Conservation (phyloP, 495 filamentous ascomycete genomes). For the Clavariopsis aquatica region DNA sequence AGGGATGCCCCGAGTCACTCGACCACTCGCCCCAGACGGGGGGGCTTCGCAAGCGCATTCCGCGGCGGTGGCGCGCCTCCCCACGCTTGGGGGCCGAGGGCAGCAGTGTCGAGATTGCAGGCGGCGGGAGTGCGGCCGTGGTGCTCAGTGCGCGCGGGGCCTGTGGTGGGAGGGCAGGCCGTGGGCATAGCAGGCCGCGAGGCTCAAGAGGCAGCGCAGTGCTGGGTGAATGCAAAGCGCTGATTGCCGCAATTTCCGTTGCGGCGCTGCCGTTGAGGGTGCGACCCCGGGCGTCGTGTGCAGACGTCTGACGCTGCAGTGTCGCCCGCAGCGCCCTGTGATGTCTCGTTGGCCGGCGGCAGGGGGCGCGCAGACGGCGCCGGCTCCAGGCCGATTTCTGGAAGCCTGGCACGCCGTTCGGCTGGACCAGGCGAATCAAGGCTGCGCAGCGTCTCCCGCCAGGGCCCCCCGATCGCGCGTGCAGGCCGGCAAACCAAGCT, state of each 20-base stretch:
- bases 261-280: constrained; percentile 35
- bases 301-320: constrained; percentile 23
- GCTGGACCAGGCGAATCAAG: constrained; percentile 29
- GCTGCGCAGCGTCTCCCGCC: constrained; percentile 15
- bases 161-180: too few relatives aligned
- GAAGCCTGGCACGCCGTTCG: constrained; percentile 35
- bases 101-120: background rate
- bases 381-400: constrained; percentile 34
- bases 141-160: background rate
- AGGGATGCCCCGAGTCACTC: constrained; percentile 6
- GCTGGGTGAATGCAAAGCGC: constrained; percentile 11
- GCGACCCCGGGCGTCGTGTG: constrained; percentile 9
- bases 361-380: constrained; percentile 1
- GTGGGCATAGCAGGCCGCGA: constrained; percentile 17
- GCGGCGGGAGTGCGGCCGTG: constrained; percentile 8
- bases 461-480: constrained; percentile 34
- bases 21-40: constrained; percentile 4
- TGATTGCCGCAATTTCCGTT: constrained; percentile 39
- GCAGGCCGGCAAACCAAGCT: constrained; percentile 32
- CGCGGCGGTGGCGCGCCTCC: constrained; percentile 30
- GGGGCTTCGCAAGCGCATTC: constrained; percentile 22
- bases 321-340: constrained; percentile 16
- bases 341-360: constrained; percentile 7
- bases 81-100: constrained; percentile 17
- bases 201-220: constrained; percentile 18